Evolutionary conservation across 2,329 filamentous ascomycete species (phyloP), one percentile per base, ranked within the genome.

Genomic region (Monosporascus cannonballus): DNA sequence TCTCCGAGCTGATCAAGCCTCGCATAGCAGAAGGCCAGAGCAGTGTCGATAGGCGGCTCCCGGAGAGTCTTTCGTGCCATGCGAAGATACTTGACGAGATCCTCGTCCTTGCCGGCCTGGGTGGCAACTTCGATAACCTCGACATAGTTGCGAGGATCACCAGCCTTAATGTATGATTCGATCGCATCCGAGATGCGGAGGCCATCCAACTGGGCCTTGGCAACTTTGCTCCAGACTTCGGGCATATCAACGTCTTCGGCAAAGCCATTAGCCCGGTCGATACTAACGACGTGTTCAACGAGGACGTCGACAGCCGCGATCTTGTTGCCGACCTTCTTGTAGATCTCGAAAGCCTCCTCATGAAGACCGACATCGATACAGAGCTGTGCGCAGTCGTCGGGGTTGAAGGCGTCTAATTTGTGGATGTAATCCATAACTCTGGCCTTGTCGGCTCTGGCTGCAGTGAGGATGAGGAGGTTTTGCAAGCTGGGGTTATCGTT

Each of bases 1-100:
- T 99, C 94, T 48, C 86, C 76, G 17, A 99, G 84, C 73, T 96
- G 90, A 65, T 96, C 89, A 45, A 96, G 86, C 53, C 94, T 87
- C 51, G 94, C 94, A 69, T 86, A 96, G 75, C 86, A 90, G 77
- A 99, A 96, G 37, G 93, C 94, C 58, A 99, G 81, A 25, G 85
- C 91, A 20, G 94, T 99, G 66, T 99, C 94, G 59, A 99, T 91
- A 14, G 89, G 83, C 38, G 94, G 87, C 74, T 99, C 95, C 39
- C 95, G 89, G 57, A 96, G 81, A 42, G 92, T 96, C 83, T 97
- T 97, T 66, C 95, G 89, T 44, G 94, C 89, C 95, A 99, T 99
- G 62, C 89, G 88, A 60, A 99, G 79, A 76, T 85, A 99, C 74
- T 96, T 96, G 79, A 99, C 87, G 38, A 99, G 84, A 55, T 99